Evolutionary conservation across 2,329 filamentous ascomycete species (phyloP).

Genomic region (Penicillium sp.): DNA sequence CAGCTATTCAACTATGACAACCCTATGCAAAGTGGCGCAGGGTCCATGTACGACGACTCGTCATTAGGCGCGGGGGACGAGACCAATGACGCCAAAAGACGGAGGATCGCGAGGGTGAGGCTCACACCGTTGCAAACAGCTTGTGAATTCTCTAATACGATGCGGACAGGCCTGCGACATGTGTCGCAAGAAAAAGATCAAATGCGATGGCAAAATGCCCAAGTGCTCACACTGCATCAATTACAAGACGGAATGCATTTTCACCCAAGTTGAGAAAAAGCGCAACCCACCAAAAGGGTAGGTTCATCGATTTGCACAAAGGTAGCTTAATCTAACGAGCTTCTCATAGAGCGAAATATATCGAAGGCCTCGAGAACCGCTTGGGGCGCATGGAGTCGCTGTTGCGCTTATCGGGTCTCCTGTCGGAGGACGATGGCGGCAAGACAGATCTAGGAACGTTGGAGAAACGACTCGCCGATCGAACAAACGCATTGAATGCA

Average conservation of each 20-base stretch:
- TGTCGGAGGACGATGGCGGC: conserved; percentile 81
- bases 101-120: conserved; percentile 82
- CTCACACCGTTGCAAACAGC: not conserved
- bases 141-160: conserved; percentile 10
- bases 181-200: conserved; percentile 92
- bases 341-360: conserved; percentile 78
- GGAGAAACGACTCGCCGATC: conserved; percentile 71
- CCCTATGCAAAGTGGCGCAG: conserved; percentile 53
- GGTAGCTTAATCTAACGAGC: conserved; percentile 39
- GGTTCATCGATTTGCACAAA: conserved; percentile 27
- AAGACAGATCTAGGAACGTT: conserved; percentile 84
- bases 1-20: conserved; percentile 71
- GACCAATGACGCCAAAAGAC: conserved; percentile 79
- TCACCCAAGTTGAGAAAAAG: conserved; percentile 99
- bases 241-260: conserved; percentile 96
- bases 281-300: conserved; percentile 95
- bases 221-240: conserved; percentile 95
- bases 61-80: conserved; percentile 49
- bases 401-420: conserved; percentile 78
- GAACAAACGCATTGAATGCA: conserved; percentile 40
- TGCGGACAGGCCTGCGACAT: conserved; percentile 78
- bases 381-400: conserved; percentile 95
- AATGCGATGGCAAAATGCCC: conserved; percentile 94
- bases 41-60: conserved; percentile 48
- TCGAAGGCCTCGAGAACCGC: conserved; percentile 92